Conservation (phyloP, 1,284 basidiomycete genomes). For the Ganoderma sinense region DNA sequence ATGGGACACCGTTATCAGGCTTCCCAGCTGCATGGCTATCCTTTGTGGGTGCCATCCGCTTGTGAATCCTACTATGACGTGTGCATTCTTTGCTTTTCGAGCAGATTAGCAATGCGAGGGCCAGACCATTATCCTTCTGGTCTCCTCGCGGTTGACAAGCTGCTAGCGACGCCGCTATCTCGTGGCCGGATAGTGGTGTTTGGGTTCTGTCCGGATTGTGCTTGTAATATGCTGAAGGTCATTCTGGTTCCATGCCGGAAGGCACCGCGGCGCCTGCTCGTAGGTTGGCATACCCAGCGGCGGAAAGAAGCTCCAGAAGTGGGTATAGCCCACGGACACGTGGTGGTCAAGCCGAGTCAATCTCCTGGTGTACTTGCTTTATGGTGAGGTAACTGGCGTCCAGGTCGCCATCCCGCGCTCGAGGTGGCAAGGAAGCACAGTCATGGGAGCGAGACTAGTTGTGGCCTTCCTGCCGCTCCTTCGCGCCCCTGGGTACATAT, state of each 20-base stretch:
- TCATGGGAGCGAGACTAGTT: slow-evolving; percentile 6
- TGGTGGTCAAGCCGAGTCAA: slow-evolving; percentile 4
- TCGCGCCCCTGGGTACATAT: slow-evolving; percentile 9
- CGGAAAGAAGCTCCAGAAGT: slow-evolving; percentile 3
- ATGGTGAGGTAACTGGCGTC: slow-evolving; percentile 5
- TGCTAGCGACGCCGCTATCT: background rate
- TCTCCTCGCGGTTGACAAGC: background rate
- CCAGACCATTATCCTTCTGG: background rate
- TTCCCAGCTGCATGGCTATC: slow-evolving; percentile 8
- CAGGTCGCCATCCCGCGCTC: slow-evolving; percentile 7
- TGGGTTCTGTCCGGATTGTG: background rate
- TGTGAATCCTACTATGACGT: slow-evolving; percentile 4
- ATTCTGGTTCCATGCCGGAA: background rate
- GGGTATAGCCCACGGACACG: slow-evolving; percentile 9
- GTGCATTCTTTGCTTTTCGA: background rate
- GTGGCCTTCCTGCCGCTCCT: background rate
- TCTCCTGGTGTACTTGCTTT: background rate
- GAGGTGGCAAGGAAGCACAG: slow-evolving; percentile 8
- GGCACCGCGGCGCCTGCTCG: background rate
- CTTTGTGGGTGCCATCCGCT: slow-evolving; percentile 3
- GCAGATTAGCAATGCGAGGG: background rate
- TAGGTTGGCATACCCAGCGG: slow-evolving; percentile 5
- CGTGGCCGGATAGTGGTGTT: background rate
- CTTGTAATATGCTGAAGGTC: background rate
- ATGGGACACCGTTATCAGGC: slow-evolving; percentile 6